Evolutionary conservation across 1,284 basidiomycete species (phyloP).

Genomic region (Caloboletus inedulis): DNA sequence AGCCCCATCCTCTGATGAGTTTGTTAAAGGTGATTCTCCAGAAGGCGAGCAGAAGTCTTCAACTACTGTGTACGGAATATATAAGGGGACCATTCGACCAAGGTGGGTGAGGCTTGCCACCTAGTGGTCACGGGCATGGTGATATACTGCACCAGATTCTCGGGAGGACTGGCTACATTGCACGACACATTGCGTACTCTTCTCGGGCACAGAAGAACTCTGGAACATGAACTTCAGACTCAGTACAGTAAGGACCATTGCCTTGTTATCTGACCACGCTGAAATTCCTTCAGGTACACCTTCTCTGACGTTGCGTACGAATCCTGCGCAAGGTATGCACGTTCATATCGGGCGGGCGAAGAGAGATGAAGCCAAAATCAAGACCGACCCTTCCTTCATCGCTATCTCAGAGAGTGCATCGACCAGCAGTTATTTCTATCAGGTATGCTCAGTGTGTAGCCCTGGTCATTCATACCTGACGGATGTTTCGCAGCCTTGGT

Average conservation of each 20-base stretch:
- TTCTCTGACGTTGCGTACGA: constrained; percentile 68
- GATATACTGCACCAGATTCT: constrained; percentile 53
- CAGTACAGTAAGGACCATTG: constrained; percentile 47
- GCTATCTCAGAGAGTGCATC: constrained; percentile 58
- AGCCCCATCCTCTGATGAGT: constrained; percentile 18
- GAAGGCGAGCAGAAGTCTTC: constrained; percentile 19
- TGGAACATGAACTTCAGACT: constrained; percentile 55
- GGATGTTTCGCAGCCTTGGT: constrained; percentile 61
- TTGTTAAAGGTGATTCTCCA: constrained; percentile 26
- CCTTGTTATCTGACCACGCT: not conserved
- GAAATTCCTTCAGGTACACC: constrained; percentile 50
- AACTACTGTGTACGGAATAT: constrained; percentile 12
- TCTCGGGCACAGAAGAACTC: constrained; percentile 43
- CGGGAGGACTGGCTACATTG: constrained; percentile 50
- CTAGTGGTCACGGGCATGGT: not conserved
- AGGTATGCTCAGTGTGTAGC: constrained; percentile 40
- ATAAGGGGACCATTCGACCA: constrained; percentile 68
- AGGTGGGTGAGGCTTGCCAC: constrained; percentile 43
- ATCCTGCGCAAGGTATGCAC: constrained; percentile 67
- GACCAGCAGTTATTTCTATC: constrained; percentile 69
- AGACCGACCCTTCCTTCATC: constrained; percentile 49
- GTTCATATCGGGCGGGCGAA: constrained; percentile 65
- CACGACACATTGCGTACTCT: constrained; percentile 52
- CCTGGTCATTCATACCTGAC: constrained; percentile 7
- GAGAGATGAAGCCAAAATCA: constrained; percentile 52